A percentile compares a stretch with the other conserved stretches of the same genome.
phyloP scores from a whole-genome alignment of 1,139 yeast genomes.

The Suzukiozyma palmioleophila region DNA sequence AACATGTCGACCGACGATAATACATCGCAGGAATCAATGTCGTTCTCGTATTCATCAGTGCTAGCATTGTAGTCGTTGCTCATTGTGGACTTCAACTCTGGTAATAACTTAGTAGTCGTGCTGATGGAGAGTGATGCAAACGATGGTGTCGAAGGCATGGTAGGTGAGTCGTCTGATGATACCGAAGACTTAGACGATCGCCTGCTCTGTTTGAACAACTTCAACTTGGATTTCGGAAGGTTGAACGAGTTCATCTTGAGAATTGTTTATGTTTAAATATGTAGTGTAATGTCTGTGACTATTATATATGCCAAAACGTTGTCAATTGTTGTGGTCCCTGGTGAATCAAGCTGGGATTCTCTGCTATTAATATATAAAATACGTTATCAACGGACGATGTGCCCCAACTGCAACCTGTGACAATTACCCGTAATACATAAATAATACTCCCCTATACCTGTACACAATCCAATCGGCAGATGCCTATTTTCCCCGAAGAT shows the following conservation, averaged over 20 bases:
- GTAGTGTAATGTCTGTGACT: too few relatives aligned
- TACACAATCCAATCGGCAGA: too few relatives aligned
- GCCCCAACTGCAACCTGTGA: too few relatives aligned
- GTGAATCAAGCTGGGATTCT: too few relatives aligned
- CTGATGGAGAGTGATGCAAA: conserved; percentile 2
- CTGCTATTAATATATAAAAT: too few relatives aligned
- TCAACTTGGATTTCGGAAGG: conserved; percentile 3
- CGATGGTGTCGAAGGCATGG: conserved; percentile 1
- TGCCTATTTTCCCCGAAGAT: too few relatives aligned
- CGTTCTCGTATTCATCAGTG: not conserved
- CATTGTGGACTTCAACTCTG: not conserved
- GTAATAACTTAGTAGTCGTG: not conserved
- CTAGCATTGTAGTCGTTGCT: conserved; percentile 2
- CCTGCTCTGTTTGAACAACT: conserved; percentile 4
- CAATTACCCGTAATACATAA: too few relatives aligned
- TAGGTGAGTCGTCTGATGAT: not conserved
- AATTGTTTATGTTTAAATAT: too few relatives aligned
- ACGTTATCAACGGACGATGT: too few relatives aligned
- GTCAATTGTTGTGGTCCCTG: too few relatives aligned
- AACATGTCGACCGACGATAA: conserved; percentile 1
- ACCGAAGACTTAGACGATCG: conserved; percentile 1
- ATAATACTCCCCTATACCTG: too few relatives aligned
- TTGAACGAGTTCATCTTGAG: not conserved
- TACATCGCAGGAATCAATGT: not conserved
- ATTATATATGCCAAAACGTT: too few relatives aligned